Evolutionary conservation across 2,329 filamentous ascomycete genomes (phyloP).

Genomic region (Paracorniculantispora psalliotae): DNA sequence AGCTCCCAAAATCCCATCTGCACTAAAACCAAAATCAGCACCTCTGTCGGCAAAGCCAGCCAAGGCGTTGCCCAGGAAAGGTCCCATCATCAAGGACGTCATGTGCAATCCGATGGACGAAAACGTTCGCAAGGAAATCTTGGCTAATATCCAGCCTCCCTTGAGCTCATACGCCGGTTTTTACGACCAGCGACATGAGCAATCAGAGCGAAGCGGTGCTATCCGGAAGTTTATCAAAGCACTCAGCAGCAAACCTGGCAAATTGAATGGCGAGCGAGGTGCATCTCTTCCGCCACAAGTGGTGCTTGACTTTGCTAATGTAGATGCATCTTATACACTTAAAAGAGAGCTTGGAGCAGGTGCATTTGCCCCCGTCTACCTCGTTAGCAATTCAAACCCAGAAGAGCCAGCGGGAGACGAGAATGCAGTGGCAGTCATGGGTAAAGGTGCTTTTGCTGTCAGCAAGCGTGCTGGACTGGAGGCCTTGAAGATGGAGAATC

Average conservation of each 20-base stretch:
- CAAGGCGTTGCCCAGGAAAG: constrained; percentile 48
- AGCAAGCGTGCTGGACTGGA: constrained; percentile 59
- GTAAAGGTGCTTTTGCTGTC: constrained; percentile 55
- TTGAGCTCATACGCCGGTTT: constrained; percentile 74
- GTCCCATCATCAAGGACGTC: constrained; percentile 71
- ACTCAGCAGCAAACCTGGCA: constrained; percentile 47
- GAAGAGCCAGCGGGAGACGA: constrained; percentile 42
- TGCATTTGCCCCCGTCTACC: constrained; percentile 91
- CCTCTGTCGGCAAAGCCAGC: constrained; percentile 28
- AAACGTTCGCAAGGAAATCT: constrained; percentile 66
- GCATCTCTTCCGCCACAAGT: constrained; percentile 56
- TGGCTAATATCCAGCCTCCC: constrained; percentile 68
- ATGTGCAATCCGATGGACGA: constrained; percentile 89
- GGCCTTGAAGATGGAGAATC: constrained; percentile 91
- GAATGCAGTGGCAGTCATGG: constrained; percentile 47
- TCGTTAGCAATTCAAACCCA: constrained; percentile 68
- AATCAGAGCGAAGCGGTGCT: constrained; percentile 63
- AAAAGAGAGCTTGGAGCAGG: constrained; percentile 86
- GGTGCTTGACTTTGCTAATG: constrained; percentile 62
- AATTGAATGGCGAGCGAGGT: constrained; percentile 56
- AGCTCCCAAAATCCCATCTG: constrained; percentile 45
- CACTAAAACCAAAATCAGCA: constrained; percentile 40
- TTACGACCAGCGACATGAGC: constrained; percentile 62
- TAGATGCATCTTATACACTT: constrained; percentile 65
- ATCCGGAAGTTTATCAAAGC: constrained; percentile 79